A percentile compares a stretch with the other conserved stretches of the same genome.
Conservation (phyloP, 2,329 filamentous ascomycete species). For the Pseudonectria buxi region DNA sequence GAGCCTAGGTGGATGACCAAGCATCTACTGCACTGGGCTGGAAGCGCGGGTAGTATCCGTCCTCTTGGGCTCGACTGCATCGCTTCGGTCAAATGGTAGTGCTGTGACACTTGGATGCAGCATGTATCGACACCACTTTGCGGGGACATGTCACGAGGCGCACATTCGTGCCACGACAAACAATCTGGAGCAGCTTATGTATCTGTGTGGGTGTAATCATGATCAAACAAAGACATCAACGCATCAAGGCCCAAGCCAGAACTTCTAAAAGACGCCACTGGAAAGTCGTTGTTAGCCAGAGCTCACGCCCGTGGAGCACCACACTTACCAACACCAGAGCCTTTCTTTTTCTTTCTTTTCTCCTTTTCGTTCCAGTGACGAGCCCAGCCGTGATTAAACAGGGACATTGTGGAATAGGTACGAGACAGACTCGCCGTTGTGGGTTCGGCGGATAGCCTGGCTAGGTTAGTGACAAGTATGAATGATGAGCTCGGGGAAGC, state of each 20-base stretch:
- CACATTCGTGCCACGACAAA: not conserved
- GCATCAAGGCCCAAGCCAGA: constrained; percentile 10
- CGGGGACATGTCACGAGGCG: too few species aligned
- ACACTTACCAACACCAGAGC: constrained; percentile 20
- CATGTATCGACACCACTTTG: too few species aligned
- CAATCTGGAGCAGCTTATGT: constrained; percentile 11
- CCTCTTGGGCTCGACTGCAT: too few species aligned
- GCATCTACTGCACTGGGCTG: too few species aligned
- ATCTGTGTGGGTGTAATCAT: constrained; percentile 10
- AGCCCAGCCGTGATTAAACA: constrained; percentile 24
- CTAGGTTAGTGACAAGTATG: constrained; percentile 4
- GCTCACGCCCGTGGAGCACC: constrained; percentile 1
- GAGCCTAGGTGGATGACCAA: too few species aligned
- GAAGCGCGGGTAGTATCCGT: too few species aligned
- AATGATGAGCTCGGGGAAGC: constrained; percentile 1
- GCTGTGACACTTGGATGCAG: too few species aligned
- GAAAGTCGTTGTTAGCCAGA: constrained; percentile 8
- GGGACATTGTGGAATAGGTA: constrained; percentile 64
- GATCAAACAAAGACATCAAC: constrained; percentile 6
- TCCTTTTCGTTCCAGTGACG: too few species aligned
- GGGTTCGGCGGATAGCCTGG: constrained; percentile 61
- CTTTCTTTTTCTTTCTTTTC: constrained; percentile 6
- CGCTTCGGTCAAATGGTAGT: too few species aligned
- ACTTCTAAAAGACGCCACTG: constrained; percentile 18
- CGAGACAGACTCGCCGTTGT: constrained; percentile 59